phyloP scores from a whole-genome alignment of 352 stramenopile species.

The Globisporangium acanthophoron region DNA sequence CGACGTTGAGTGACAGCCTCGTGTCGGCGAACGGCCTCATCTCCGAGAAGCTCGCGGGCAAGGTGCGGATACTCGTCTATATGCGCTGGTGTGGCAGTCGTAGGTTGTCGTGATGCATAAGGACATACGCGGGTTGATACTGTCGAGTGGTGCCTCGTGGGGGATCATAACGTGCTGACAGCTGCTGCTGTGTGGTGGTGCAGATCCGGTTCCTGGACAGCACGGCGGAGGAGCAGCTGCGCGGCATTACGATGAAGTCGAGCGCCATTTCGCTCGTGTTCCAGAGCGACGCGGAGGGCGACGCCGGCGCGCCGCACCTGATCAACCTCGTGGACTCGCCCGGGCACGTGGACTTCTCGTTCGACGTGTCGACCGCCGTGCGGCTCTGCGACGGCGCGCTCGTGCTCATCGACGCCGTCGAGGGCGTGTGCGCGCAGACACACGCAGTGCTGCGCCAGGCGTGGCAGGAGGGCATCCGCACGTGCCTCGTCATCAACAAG shows the following conservation, averaged over 20 bases:
- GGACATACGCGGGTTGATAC: neutral
- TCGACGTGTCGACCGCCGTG: slow-evolving; percentile 94
- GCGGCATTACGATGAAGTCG: slow-evolving; percentile 97
- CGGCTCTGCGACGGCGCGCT: slow-evolving; percentile 92
- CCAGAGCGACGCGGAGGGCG: slow-evolving; percentile 30
- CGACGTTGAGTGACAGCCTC: slow-evolving; percentile 92
- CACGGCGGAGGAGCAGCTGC: slow-evolving; percentile 91
- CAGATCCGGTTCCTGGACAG: slow-evolving; percentile 95
- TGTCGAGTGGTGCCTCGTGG: too few relatives aligned
- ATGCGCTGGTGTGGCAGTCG: too few relatives aligned
- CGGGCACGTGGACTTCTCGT: slow-evolving; percentile 95
- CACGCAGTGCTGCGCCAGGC: slow-evolving; percentile 93
- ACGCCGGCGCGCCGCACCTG: slow-evolving; percentile 60
- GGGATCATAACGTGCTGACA: too few relatives aligned
- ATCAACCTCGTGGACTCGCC: slow-evolving; percentile 96
- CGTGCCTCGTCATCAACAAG: slow-evolving; percentile 97
- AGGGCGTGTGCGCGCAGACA: slow-evolving; percentile 95
- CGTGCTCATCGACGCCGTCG: slow-evolving; percentile 94
- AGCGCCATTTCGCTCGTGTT: slow-evolving; percentile 95
- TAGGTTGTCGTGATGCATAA: neutral
- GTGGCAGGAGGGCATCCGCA: slow-evolving; percentile 90
- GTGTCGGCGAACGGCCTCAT: slow-evolving; percentile 97
- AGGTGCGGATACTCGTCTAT: slow-evolving; percentile 27
- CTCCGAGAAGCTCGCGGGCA: slow-evolving; percentile 93
- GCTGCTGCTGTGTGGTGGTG: slow-evolving; percentile 5